Conservation (phyloP, 495 filamentous ascomycete species). For the Lasiosphaeria hispida region DNA sequence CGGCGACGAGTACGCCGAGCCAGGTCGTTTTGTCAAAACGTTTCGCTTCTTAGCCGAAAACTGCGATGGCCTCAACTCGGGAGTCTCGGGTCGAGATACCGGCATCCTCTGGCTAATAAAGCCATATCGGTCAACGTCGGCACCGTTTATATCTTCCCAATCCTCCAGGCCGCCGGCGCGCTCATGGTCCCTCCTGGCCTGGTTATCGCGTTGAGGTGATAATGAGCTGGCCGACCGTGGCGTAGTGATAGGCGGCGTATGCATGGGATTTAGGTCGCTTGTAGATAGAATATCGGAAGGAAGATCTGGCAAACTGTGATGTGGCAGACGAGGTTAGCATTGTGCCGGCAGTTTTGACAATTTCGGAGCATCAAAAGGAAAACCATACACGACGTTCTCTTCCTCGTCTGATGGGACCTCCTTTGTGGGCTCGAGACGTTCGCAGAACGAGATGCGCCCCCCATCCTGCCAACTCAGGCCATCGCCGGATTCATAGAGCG, state of each 20-base stretch:
- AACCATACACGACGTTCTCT: constrained; percentile 52
- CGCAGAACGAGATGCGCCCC: constrained; percentile 42
- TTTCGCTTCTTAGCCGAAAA: constrained; percentile 38
- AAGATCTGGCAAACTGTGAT: constrained; percentile 9
- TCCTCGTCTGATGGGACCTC: constrained; percentile 49
- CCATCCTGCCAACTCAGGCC: constrained; percentile 58
- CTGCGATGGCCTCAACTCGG: constrained; percentile 32
- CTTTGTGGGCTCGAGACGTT: constrained; percentile 46
- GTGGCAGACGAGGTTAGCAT: constrained; percentile 15
- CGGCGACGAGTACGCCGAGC: constrained; percentile 38
- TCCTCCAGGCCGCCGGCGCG: constrained; percentile 87
- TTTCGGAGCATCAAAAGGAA: constrained; percentile 44
- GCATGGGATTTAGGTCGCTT: constrained; percentile 19
- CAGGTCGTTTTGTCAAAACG: constrained; percentile 40
- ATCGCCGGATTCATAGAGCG: constrained; percentile 83
- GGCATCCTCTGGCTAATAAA: constrained; percentile 68
- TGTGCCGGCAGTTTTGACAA: constrained; percentile 18
- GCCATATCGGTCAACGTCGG: constrained; percentile 88
- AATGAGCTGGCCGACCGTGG: constrained; percentile 40
- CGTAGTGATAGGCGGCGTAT: constrained; percentile 22
- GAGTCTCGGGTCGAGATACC: constrained; percentile 34
- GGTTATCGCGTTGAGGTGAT: constrained; percentile 42
- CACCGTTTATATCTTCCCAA: constrained; percentile 88
- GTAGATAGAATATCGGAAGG: constrained; percentile 18
- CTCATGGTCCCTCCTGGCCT: constrained; percentile 34